Conservation (phyloP, 2,329 filamentous ascomycete species). For the Thelonectria olida region DNA sequence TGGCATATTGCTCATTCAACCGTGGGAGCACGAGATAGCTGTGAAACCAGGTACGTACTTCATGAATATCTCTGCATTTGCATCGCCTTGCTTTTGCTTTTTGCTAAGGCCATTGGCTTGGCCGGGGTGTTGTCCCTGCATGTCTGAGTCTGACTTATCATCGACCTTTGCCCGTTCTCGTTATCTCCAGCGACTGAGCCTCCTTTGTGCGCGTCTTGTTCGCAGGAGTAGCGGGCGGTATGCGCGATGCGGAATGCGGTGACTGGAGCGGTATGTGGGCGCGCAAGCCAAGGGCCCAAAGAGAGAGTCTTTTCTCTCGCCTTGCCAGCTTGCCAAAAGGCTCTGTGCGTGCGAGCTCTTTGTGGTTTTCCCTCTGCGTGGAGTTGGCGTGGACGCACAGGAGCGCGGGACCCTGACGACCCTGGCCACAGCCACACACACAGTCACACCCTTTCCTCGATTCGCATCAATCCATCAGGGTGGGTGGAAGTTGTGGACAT, state of each 20-base stretch:
- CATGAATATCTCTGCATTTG: neutral
- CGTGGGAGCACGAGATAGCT: conserved; percentile 6
- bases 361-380: conserved; percentile 8
- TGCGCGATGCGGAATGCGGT: conserved; percentile 1
- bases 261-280: neutral
- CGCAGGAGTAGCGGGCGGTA: conserved; percentile 13
- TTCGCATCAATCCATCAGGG: conserved; percentile 5
- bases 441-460: conserved; percentile 12
- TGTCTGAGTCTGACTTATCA: conserved; percentile 14
- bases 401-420: conserved; percentile 17
- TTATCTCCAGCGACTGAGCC: conserved; percentile 12
- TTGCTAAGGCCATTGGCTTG: neutral
- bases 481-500: neutral
- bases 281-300: neutral
- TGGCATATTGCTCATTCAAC: conserved; percentile 10
- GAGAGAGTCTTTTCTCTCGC: neutral
- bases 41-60: conserved; percentile 2
- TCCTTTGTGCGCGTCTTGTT: conserved; percentile 12
- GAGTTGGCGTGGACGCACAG: conserved; percentile 4
- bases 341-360: conserved; percentile 20
- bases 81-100: conserved; percentile 1
- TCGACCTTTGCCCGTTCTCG: conserved; percentile 15
- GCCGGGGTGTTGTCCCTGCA: conserved; percentile 19
- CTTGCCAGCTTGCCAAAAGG: neutral
- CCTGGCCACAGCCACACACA: conserved; percentile 19